Evolutionary conservation across 1,284 basidiomycete species (phyloP).

Genomic region (Agroathelia rolfsii): DNA sequence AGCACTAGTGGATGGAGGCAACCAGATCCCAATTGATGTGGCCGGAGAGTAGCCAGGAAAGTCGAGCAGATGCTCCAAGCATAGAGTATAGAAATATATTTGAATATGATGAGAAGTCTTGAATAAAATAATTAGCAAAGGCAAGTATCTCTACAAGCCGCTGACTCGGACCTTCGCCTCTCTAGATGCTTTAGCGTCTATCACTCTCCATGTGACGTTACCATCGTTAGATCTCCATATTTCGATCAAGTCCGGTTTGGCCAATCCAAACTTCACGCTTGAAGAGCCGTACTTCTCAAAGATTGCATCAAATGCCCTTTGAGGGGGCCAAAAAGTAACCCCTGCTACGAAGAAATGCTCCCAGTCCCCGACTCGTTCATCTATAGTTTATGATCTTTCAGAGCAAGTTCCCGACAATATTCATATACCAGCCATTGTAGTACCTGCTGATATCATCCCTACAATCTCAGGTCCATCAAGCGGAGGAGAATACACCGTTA

Average conservation of each 20-base stretch:
- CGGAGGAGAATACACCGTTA: conserved; percentile 27
- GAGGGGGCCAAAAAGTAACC: conserved; percentile 30
- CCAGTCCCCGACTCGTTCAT: too few relatives aligned
- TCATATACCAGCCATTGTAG: too few relatives aligned
- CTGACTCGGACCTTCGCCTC: conserved; percentile 25
- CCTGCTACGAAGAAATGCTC: conserved; percentile 41
- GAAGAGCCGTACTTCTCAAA: conserved; percentile 21
- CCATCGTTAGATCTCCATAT: conserved; percentile 27
- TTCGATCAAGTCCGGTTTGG: conserved; percentile 39
- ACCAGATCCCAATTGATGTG: conserved; percentile 31
- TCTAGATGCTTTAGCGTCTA: conserved; percentile 39
- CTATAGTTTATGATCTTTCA: too few relatives aligned
- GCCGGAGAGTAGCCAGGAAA: conserved; percentile 22
- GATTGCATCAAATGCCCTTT: conserved; percentile 21
- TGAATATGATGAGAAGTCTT: conserved; percentile 43
- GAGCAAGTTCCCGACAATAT: too few relatives aligned
- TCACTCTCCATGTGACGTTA: conserved; percentile 38
- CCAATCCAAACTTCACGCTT: conserved; percentile 33
- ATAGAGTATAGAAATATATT: conserved; percentile 39
- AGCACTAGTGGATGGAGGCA: conserved; percentile 30
- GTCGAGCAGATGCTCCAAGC: conserved; percentile 29
- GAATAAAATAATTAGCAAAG: conserved; percentile 8
- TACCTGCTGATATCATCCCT: conserved; percentile 32
- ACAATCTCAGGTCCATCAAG: conserved; percentile 23
- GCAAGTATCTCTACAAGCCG: neutral